Conservation (phyloP, 441 rosid genomes). For the Euphorbia schlechtendalii region DNA sequence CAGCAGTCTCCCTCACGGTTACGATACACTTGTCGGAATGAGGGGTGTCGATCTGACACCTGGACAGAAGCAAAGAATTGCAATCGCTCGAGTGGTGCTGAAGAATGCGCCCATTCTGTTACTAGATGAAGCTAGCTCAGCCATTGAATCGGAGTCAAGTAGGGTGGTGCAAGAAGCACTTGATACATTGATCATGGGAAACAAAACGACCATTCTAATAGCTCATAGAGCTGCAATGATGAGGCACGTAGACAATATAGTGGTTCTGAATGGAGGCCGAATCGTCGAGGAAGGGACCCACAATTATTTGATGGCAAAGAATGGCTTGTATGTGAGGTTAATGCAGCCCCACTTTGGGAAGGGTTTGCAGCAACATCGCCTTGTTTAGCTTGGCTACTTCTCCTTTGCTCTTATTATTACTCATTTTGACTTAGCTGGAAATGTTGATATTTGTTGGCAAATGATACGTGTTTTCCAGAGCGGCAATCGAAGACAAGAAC, state of each 20-base stretch:
- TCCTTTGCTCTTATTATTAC: constrained; percentile 25
- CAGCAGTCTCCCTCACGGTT: constrained; percentile 95
- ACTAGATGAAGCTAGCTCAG: constrained; percentile 90
- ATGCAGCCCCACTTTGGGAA: constrained; percentile 96
- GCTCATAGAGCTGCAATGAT: constrained; percentile 94
- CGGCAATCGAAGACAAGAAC: constrained; percentile 8
- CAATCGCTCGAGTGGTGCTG: constrained; percentile 85
- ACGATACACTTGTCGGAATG: constrained; percentile 93
- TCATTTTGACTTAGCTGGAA: constrained; percentile 22
- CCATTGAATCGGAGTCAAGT: constrained; percentile 92
- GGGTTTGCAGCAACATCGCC: constrained; percentile 87
- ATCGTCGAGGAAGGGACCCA: constrained; percentile 94
- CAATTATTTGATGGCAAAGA: constrained; percentile 72
- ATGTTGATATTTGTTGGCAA: constrained; percentile 10
- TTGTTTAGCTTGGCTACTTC: constrained; percentile 40
- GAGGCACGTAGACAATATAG: constrained; percentile 95
- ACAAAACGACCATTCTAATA: constrained; percentile 86
- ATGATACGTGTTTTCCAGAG: constrained; percentile 11
- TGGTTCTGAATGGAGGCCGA: constrained; percentile 88
- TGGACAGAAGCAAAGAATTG: constrained; percentile 96
- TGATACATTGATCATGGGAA: constrained; percentile 91
- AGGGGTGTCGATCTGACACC: constrained; percentile 93
- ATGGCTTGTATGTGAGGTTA: constrained; percentile 83
- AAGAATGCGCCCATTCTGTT: constrained; percentile 92
- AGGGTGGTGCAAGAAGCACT: constrained; percentile 97